These are phyloP conservation scores for Planoprotostelium fungivorum DNA, from an alignment of 78 protist genomes.

Conservation along the genomic window DNA sequence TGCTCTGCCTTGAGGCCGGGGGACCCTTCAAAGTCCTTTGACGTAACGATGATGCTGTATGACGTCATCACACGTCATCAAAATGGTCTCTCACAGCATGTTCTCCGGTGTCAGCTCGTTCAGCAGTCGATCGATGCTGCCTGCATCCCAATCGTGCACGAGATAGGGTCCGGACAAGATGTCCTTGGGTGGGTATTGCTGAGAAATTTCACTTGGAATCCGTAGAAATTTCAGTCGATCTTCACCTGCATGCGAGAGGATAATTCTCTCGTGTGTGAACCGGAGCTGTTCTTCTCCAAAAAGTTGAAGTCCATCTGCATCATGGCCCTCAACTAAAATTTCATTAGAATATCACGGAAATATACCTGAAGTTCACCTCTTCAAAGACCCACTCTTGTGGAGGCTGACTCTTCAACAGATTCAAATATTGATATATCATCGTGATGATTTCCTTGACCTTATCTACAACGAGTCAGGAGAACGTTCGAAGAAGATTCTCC, in stretches of 20 bases:
- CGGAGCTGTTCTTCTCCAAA: neutral
- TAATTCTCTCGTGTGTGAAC: constrained; percentile 3
- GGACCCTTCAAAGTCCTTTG: neutral
- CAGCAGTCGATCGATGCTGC: neutral
- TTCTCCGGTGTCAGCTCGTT: constrained; percentile 11
- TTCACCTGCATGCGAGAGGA: neutral
- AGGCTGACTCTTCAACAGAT: neutral
- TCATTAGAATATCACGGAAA: neutral
- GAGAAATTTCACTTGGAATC: neutral
- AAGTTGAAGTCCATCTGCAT: neutral
- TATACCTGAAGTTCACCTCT: neutral
- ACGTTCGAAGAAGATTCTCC: neutral
- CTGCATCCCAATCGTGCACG: neutral
- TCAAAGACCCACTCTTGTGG: constrained; percentile 4
- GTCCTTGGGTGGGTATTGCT: constrained; percentile 7
- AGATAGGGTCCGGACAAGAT: constrained; percentile 4
- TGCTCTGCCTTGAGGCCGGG: neutral
- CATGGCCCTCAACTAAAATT: constrained; percentile 7
- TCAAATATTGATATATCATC: neutral
- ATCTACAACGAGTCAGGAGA: constrained; percentile 5
- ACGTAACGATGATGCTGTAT: neutral
- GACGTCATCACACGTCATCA: neutral
- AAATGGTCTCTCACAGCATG: constrained; percentile 4
- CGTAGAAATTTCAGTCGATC: neutral
- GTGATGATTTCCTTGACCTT: neutral